Evolutionary conservation across 1,139 yeast genomes (phyloP).

Genomic region (Yamadazyma blattariae): DNA sequence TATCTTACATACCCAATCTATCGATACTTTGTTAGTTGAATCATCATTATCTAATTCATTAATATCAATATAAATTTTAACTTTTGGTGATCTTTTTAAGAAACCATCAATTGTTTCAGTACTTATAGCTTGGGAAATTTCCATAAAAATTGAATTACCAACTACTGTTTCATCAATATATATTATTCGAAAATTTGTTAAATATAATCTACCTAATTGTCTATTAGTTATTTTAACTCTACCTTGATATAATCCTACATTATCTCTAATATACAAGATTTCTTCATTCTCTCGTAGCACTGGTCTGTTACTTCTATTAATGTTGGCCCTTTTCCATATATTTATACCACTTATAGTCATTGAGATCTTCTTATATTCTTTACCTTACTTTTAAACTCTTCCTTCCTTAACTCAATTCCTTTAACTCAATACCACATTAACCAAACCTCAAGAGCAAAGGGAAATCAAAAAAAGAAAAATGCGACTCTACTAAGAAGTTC

Average conservation of each 20-base stretch:
- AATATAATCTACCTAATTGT: slow-evolving; percentile 74
- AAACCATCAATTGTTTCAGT: slow-evolving; percentile 53
- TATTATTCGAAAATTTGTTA: slow-evolving; percentile 71
- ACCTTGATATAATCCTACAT: slow-evolving; percentile 71
- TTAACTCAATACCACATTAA: too few species aligned
- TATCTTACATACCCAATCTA: slow-evolving; percentile 82
- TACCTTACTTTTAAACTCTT: too few species aligned
- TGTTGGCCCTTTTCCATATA: slow-evolving; percentile 37
- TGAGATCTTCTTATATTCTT: too few species aligned
- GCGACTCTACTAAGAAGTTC: too few species aligned
- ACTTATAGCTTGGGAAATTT: slow-evolving; percentile 29
- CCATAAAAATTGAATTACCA: slow-evolving; percentile 47
- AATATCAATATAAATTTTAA: slow-evolving; percentile 34
- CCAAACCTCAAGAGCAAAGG: too few species aligned
- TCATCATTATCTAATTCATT: neutral
- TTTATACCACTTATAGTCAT: slow-evolving; percentile 6
- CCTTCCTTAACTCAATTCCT: too few species aligned
- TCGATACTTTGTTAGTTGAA: neutral
- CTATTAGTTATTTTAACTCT: slow-evolving; percentile 58
- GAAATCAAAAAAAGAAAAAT: too few species aligned
- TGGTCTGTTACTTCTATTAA: slow-evolving; percentile 50
- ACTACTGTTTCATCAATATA: slow-evolving; percentile 59
- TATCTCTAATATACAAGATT: slow-evolving; percentile 47
- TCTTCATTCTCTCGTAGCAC: slow-evolving; percentile 37
- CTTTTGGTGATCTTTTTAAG: slow-evolving; percentile 75